Evolutionary conservation across 116 monocot species (phyloP).

Genomic region (Trichopus zeylanicus): DNA sequence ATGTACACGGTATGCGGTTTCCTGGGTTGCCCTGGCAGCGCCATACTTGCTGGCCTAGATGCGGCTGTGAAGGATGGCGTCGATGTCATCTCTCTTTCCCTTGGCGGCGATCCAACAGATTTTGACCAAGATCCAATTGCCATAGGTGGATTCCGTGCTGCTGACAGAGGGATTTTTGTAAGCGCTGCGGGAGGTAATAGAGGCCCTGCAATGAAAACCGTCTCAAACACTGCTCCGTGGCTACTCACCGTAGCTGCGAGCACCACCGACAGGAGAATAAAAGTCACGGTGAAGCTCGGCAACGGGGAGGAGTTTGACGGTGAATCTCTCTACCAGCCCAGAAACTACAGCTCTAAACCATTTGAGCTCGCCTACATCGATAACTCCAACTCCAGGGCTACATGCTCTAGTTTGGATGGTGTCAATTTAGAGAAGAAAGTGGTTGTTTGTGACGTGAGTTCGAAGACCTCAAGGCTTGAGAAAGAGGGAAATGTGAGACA

Average conservation of each 20-base stretch:
- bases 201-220: not conserved
- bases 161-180: conserved; percentile 1
- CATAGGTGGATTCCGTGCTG: conserved; percentile 6
- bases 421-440: not conserved
- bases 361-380: not conserved
- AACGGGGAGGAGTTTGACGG: conserved; percentile 7
- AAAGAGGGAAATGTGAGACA: not conserved
- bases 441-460: not conserved
- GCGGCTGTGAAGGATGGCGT: conserved; percentile 4
- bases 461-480: not conserved
- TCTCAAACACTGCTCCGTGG: conserved; percentile 11
- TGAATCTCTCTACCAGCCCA: conserved; percentile 1
- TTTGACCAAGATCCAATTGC: not conserved
- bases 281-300: conserved; percentile 1
- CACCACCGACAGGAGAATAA: conserved; percentile 1
- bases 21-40: not conserved
- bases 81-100: conserved; percentile 4
- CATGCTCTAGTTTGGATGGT: not conserved
- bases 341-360: not conserved
- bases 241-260: conserved; percentile 8
- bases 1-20: conserved; percentile 1
- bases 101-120: not conserved
- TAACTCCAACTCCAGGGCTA: not conserved
- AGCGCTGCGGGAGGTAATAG: not conserved
- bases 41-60: conserved; percentile 2